Evolutionary conservation across 164 flowering plant genomes (phyloP).

Genomic region (Saururus chinensis): DNA sequence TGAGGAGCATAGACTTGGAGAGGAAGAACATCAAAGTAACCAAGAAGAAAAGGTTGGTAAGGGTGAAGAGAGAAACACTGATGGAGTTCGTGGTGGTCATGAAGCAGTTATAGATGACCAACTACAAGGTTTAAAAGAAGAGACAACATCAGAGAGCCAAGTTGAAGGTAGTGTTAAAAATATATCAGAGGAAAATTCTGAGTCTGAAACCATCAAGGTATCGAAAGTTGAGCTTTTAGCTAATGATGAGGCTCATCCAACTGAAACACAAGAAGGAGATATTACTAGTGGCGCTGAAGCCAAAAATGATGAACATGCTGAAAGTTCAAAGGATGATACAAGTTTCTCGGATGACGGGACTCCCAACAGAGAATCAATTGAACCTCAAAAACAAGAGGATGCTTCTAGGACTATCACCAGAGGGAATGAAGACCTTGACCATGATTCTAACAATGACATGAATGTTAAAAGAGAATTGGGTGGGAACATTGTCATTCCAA

Average conservation of each 20-base stretch:
- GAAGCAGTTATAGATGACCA: background rate
- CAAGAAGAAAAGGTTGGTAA: background rate
- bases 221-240: too few relatives aligned
- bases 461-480: background rate
- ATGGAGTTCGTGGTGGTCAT: conserved; percentile 4
- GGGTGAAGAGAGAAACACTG: background rate
- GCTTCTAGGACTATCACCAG: background rate
- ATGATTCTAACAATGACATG: background rate
- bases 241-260: too few relatives aligned
- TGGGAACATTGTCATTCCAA: too few relatives aligned
- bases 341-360: too few relatives aligned
- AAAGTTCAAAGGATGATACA: background rate
- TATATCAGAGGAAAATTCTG: background rate
- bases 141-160: background rate
- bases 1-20: background rate
- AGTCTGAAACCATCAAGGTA: background rate
- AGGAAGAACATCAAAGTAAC: background rate
- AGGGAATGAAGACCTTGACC: too few relatives aligned
- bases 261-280: background rate
- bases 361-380: background rate
- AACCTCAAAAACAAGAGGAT: background rate
- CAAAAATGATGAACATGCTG: background rate
- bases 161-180: background rate
- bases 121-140: background rate
- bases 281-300: background rate